phyloP scores from a whole-genome alignment of 441 rosid species.

The Adansonia madagascariensis region DNA sequence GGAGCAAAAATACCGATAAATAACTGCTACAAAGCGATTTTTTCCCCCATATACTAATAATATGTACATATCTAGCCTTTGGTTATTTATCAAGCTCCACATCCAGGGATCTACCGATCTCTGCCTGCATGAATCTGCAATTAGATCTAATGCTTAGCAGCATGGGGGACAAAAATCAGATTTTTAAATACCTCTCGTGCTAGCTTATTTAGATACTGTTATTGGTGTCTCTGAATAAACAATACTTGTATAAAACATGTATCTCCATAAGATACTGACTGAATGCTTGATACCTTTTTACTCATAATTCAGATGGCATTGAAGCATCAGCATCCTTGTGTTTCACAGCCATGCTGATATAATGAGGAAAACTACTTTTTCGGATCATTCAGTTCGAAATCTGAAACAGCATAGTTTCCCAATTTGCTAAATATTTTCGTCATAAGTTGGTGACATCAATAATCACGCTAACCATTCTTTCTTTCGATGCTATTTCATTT shows the following conservation, averaged over 20 bases:
- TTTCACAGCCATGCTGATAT: background rate
- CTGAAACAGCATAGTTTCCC: background rate
- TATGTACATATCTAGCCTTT: background rate
- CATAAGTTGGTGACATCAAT: background rate
- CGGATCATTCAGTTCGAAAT: background rate
- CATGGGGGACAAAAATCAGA: background rate
- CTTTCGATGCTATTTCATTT: background rate
- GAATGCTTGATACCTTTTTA: background rate
- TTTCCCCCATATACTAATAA: background rate
- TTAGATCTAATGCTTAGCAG: background rate
- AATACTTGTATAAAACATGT: background rate
- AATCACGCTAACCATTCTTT: background rate
- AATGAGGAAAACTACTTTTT: background rate
- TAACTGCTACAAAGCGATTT: background rate
- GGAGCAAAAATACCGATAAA: background rate
- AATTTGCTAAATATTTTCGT: background rate
- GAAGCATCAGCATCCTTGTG: background rate
- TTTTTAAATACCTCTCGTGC: background rate
- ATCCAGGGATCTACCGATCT: background rate
- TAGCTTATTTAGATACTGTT: background rate
- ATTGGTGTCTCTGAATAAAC: background rate
- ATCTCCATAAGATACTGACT: background rate
- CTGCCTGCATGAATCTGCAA: background rate
- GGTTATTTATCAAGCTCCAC: background rate
- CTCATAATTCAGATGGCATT: background rate